Evolutionary conservation across 257 asterid species (phyloP).

Genomic region (Petrea volubilis): DNA sequence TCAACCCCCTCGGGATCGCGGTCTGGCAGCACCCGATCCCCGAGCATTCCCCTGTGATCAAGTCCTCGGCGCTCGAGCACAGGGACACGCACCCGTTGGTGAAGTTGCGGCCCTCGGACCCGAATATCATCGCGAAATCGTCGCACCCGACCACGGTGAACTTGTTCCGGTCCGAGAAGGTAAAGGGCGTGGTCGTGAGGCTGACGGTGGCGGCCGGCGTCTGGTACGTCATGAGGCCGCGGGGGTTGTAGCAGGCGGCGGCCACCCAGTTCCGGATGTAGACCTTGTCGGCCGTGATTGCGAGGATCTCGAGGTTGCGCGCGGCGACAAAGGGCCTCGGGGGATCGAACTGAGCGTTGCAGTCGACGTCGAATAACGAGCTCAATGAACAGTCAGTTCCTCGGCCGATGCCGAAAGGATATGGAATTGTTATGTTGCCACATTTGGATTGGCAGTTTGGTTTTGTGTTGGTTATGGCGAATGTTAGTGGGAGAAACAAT

Average conservation of each 20-base stretch:
- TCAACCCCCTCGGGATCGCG: constrained; percentile 38
- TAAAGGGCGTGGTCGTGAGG: constrained; percentile 13
- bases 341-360: constrained; percentile 34
- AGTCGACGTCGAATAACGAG: constrained; percentile 37
- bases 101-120: constrained; percentile 21
- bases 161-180: constrained; percentile 40
- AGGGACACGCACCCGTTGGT: constrained; percentile 39
- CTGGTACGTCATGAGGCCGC: not conserved
- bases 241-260: not conserved
- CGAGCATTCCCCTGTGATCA: constrained; percentile 48
- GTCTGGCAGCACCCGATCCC: constrained; percentile 50
- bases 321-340: constrained; percentile 23
- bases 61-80: constrained; percentile 26
- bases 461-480: constrained; percentile 14
- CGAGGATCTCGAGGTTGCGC: not conserved
- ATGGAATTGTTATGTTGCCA: constrained; percentile 49
- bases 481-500: constrained; percentile 17
- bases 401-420: constrained; percentile 49
- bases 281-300: not conserved
- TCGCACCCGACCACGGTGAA: constrained; percentile 55
- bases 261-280: constrained; percentile 11
- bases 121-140: constrained; percentile 17
- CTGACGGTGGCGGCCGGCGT: not conserved
- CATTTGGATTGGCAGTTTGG: constrained; percentile 46
- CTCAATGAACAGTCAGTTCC: constrained; percentile 35